A percentile compares a stretch with the other conserved stretches of the same genome.
Conservation (phyloP, 805 yeast species). For the Candida maris region DNA sequence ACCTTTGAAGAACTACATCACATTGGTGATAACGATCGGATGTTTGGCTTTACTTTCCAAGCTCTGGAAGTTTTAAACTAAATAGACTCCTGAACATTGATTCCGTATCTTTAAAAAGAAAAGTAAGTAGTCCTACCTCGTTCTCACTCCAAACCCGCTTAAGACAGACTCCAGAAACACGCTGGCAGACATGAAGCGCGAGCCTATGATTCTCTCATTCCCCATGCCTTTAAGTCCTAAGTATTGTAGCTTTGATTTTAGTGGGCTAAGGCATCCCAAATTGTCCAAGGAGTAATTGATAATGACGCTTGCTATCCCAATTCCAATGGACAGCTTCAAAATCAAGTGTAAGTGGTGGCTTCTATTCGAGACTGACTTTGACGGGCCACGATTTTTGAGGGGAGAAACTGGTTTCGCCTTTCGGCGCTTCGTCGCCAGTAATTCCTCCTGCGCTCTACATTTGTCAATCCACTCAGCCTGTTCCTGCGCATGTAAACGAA, state of each 20-base stretch:
- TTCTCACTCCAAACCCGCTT: constrained; percentile 8
- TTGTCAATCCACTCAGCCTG: constrained; percentile 6
- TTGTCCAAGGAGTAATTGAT: constrained; percentile 11
- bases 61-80: constrained; percentile 4
- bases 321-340: constrained; percentile 17
- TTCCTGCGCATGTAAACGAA: constrained; percentile 16
- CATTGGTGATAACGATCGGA: background rate
- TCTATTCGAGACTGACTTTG: constrained; percentile 7
- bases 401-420: constrained; percentile 4
- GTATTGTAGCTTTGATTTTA: constrained; percentile 9
- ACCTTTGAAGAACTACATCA: background rate
- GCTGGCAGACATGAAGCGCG: constrained; percentile 7
- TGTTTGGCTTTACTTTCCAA: constrained; percentile 5
- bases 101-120: no score
- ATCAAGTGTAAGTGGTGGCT: constrained; percentile 16
- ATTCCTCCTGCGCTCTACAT: constrained; percentile 2
- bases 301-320: constrained; percentile 18
- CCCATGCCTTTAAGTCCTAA: constrained; percentile 5
- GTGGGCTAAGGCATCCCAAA: constrained; percentile 4
- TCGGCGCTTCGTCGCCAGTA: constrained; percentile 1
- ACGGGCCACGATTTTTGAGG: background rate
- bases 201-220: background rate
- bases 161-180: constrained; percentile 14
- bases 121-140: constrained; percentile 1
- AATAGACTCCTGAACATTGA: no score